phyloP scores from a whole-genome alignment of 352 stramenopile genomes.

The Pythium myriotylum region DNA sequence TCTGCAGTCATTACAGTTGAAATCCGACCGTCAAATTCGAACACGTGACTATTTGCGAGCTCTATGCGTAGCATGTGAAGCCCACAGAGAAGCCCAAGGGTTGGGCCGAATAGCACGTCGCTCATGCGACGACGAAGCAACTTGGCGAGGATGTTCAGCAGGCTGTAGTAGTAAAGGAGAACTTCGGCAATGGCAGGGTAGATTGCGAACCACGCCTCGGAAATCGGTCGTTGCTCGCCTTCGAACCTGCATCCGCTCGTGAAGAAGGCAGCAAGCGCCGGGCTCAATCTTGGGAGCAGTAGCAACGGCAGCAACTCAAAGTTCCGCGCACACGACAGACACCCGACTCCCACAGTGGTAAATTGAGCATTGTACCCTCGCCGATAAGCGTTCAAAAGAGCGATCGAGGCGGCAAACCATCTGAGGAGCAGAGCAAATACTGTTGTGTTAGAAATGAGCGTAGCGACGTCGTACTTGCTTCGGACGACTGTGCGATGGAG shows the following conservation, averaged over 20 bases:
- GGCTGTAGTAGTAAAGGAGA: conserved; percentile 46
- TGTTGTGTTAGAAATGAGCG: conserved; percentile 49
- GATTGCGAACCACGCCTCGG: conserved; percentile 51
- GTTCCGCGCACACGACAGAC: conserved; percentile 38
- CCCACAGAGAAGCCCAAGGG: conserved; percentile 37
- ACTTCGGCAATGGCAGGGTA: conserved; percentile 48
- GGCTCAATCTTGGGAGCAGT: conserved; percentile 41
- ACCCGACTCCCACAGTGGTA: conserved; percentile 33
- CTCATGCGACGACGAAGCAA: conserved; percentile 36
- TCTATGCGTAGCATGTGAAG: conserved; percentile 35
- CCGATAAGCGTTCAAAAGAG: conserved; percentile 26
- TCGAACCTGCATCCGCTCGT: conserved; percentile 45
- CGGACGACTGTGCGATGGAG: conserved; percentile 15
- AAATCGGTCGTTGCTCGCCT: conserved; percentile 43
- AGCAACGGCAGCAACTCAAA: conserved; percentile 49
- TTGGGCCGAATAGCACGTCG: conserved; percentile 44
- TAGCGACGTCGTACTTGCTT: conserved; percentile 45
- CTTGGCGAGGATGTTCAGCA: conserved; percentile 54
- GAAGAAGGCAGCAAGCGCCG: conserved; percentile 46
- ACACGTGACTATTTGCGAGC: conserved; percentile 29
- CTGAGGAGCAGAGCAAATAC: conserved; percentile 37
- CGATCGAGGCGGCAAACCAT: conserved; percentile 42
- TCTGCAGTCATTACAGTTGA: conserved; percentile 31
- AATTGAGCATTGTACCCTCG: conserved; percentile 7
- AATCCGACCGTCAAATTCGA: conserved; percentile 38